These are phyloP conservation scores for Schizochytrium sp. DNA, from an alignment of 108 stramenopile genomes.

Conservation along the genomic window DNA sequence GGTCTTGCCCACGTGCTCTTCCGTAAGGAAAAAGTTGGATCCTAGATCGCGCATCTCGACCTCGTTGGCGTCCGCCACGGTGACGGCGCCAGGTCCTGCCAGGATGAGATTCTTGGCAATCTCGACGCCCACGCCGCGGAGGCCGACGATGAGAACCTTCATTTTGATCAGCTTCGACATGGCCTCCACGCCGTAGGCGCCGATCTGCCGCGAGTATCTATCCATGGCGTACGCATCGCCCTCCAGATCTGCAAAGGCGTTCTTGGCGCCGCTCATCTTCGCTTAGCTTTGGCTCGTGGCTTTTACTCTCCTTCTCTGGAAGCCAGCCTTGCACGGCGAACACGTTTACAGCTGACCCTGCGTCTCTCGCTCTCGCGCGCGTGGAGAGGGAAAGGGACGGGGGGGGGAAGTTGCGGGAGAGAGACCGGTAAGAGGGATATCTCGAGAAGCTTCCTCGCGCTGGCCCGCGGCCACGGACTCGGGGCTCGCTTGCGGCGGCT, in stretches of 20 bases:
- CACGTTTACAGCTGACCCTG: no score
- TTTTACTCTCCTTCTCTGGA: no score
- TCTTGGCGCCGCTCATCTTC: neutral
- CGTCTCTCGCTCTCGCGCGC: no score
- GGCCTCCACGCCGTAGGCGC: slow-evolving; percentile 47
- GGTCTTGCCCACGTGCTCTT: slow-evolving; percentile 43
- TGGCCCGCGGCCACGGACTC: no score
- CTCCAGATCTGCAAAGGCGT: neutral
- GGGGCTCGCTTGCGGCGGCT: no score
- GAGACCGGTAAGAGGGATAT: no score
- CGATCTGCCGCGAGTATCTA: slow-evolving; percentile 51
- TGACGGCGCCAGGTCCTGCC: slow-evolving; percentile 43
- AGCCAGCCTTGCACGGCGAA: no score
- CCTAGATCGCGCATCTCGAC: slow-evolving; percentile 39
- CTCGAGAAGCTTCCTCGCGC: no score
- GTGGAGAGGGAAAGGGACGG: no score
- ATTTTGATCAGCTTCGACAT: slow-evolving; percentile 28
- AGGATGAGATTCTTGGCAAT: slow-evolving; percentile 47
- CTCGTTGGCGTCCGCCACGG: slow-evolving; percentile 23
- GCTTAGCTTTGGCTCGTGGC: no score
- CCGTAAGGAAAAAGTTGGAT: slow-evolving; percentile 45
- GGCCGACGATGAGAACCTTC: slow-evolving; percentile 51
- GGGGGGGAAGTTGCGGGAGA: no score
- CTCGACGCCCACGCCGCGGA: slow-evolving; percentile 53
- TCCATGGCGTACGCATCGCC: slow-evolving; percentile 48